Base-by-base conservation (phyloP, 108 stramenopile genomes). In the Discostella stelligeroides region DNA sequence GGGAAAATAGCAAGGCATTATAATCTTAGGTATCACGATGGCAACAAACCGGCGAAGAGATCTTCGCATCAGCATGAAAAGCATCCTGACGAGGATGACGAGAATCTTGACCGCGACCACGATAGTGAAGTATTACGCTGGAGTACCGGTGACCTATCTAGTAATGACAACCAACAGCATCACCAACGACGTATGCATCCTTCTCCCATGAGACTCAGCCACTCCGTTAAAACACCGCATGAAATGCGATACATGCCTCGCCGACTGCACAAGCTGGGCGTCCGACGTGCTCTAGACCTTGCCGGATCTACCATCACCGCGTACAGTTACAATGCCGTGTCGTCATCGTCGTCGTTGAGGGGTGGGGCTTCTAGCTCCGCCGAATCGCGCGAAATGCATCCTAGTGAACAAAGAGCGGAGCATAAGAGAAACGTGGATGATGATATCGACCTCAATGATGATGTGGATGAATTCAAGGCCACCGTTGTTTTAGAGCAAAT, bases 401-500 rank as follows among this genome's bases (percentile, higher is more conserved):
- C 38, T 34, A 1, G 15, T 60, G 0, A 56, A 59, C 20, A 30
- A 24, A 25, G 28, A 10, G 54, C 30, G 20, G 63, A 29, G 10
- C 8, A 13, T 7, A 27, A 24, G 13, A 28, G 30, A 8, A 49
- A 63, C 34, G 28, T 5, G 9, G 49, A 72, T 8, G 15, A 54
- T 21, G 61, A 66, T 57, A 29, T 65, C 18, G 63, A 66, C 27
- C 29, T 20, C 20, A 63, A 79, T 8, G 70, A 66, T 49, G 79
- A 83, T 43, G 50, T 69, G 10, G 86, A 94, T 55, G 87, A 87
- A 41, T 63, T 91, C 29, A 85, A 87, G 20, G 88, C 82, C 21
- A 73, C 84, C 3, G 92, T 85, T 12, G 76, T 91, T 11, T 68
- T 94, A 75, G 91, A 92, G 65, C 82, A 80, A 15, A 73, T 92